phyloP scores from a whole-genome alignment of 805 yeast genomes.

The Isabelozyma gotoi region DNA sequence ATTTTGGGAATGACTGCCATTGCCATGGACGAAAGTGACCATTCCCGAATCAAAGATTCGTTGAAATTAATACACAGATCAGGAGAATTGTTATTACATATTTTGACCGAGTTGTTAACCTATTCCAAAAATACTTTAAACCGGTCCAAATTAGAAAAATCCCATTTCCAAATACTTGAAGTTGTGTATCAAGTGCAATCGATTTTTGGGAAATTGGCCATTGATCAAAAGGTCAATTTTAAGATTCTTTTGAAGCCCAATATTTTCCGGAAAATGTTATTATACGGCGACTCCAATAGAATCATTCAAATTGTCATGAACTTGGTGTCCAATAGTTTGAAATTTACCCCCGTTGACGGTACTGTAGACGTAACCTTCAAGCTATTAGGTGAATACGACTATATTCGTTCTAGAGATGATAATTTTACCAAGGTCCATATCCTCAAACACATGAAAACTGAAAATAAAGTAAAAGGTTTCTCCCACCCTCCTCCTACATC shows the following conservation, averaged over 20 bases:
- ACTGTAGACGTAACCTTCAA: conserved; percentile 63
- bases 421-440: conserved; percentile 49
- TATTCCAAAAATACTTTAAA: conserved; percentile 91
- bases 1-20: conserved; percentile 94
- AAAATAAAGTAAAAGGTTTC: no score
- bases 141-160: conserved; percentile 76
- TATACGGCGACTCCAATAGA: conserved; percentile 87
- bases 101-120: conserved; percentile 85
- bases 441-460: conserved; percentile 3
- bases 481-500: no score
- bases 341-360: conserved; percentile 91
- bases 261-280: conserved; percentile 56
- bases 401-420: conserved; percentile 35
- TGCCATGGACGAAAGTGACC: conserved; percentile 83
- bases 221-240: conserved; percentile 72
- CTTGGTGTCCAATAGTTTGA: conserved; percentile 83
- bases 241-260: conserved; percentile 64
- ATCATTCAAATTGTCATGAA: conserved; percentile 92
- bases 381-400: conserved; percentile 72
- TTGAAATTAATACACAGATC: conserved; percentile 82
- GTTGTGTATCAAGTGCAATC: conserved; percentile 82
- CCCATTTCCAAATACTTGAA: conserved; percentile 76
- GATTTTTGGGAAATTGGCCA: conserved; percentile 78
- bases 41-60: conserved; percentile 65
- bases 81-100: conserved; percentile 86